Evolutionary conservation across 2,329 filamentous ascomycete species (phyloP), one percentile per base, ranked within the genome.

Genomic region (Fusarium beomiforme): DNA sequence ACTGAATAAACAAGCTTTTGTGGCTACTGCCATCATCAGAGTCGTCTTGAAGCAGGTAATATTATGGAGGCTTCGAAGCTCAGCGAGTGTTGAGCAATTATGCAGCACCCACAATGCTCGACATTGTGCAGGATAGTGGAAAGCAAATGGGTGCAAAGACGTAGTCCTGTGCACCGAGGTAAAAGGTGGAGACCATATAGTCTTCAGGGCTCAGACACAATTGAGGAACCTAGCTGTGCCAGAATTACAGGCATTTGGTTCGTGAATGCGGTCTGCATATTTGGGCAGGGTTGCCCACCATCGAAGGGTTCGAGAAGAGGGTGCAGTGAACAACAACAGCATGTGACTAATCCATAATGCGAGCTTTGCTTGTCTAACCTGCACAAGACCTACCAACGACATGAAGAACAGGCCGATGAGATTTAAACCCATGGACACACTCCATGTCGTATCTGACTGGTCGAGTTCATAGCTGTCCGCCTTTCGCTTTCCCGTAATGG

Each of bases 281-380:
- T 46, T 67, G 26, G 44, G 37, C 65, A 49, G 56, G 65, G 61
- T 61, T 36, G 37, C 37, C 50, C 57, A 21, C 49, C 49, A 59
- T 69, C 37, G 42, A 72, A 72, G 33, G 37, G 42, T 72, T 72
- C 70, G 66, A 72, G 70, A 72, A 72, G 37, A 70, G 69, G 46
- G 60, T 66, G 60, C 53, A 42, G 50, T 49, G 54, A 58, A 53
- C 42, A 54, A 31, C 50, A 54, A 42, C 58, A 46, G 59, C 60
- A 70, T 63, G 61, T 64, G 68, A 69, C 50, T 66, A 50, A 33
- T 47, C 31, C 21, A 26, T 37, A 55, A 66, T 59, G 69, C 66
- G 59, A 65, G 60, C 50, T 69, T 37, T 47, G 46, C 67, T 37
- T 63, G 33, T 54, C 31, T 50, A 55, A 50, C 31, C 64, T 60